A percentile compares a stretch with the other conserved stretches of the same genome.
These are phyloP conservation scores for Apiospora aurea DNA, from an alignment of 2,329 filamentous ascomycete species.

Conservation along the genomic window DNA sequence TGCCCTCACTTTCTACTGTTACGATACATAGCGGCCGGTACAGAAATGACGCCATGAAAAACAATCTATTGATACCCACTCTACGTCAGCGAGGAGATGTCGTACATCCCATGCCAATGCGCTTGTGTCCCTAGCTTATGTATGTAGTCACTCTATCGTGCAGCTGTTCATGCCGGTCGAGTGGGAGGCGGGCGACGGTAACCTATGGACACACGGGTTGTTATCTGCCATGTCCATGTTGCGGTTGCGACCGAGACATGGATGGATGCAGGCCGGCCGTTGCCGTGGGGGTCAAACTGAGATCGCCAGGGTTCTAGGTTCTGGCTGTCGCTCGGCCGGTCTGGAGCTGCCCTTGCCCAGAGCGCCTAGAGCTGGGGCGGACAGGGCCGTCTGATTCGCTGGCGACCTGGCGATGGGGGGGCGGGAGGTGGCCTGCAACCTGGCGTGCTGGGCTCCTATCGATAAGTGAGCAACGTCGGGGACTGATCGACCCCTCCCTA, in stretches of 20 bases:
- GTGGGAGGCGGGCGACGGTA: not conserved
- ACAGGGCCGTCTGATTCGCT: conserved; percentile 2
- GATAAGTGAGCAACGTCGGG: not conserved
- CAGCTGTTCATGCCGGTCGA: conserved; percentile 13
- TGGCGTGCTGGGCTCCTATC: not conserved
- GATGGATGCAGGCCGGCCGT: not conserved
- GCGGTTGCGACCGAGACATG: conserved; percentile 5
- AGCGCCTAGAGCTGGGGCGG: not conserved
- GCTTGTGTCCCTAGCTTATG: not conserved
- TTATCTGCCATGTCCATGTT: not conserved
- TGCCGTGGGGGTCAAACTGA: conserved; percentile 14
- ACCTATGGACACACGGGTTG: not conserved
- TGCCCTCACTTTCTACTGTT: not conserved
- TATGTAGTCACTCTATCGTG: not conserved
- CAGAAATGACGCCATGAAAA: not conserved
- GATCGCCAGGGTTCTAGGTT: conserved; percentile 12
- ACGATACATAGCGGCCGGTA: not conserved
- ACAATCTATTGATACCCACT: conserved; percentile 6
- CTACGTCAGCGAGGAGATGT: conserved; percentile 3
- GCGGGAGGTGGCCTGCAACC: not conserved
- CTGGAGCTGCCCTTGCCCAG: not conserved
- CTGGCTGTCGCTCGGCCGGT: not conserved
- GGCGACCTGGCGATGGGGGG: not conserved
- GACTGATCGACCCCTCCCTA: not conserved
- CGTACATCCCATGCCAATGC: not conserved